Conservation (phyloP, 2,329 filamentous ascomycete species). For the Aspergillaceae sp. region DNA sequence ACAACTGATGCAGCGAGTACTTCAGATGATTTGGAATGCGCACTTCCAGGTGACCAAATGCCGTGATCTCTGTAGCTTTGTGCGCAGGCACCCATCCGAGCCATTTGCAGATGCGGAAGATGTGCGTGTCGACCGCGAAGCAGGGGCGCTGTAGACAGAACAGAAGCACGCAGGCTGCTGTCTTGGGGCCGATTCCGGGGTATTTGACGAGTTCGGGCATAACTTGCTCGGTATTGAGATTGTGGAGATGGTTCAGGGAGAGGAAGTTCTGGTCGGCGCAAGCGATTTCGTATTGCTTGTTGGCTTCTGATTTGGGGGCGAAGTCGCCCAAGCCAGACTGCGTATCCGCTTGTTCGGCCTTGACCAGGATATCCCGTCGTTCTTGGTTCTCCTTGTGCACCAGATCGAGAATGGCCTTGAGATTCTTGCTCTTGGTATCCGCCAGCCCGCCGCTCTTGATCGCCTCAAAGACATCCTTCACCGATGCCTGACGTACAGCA, state of each 20-base stretch:
- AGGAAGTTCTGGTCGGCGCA: constrained; percentile 52
- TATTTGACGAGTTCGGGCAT: constrained; percentile 51
- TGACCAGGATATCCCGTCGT: constrained; percentile 44
- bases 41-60: constrained; percentile 53
- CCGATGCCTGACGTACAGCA: constrained; percentile 52
- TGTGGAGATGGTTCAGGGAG: constrained; percentile 55
- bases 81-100: constrained; percentile 50
- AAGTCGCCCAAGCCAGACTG: constrained; percentile 34
- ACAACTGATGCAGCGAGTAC: constrained; percentile 53
- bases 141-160: constrained; percentile 57
- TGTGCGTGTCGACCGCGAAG: constrained; percentile 60
- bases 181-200: constrained; percentile 59
- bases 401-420: constrained; percentile 65
- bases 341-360: constrained; percentile 4
- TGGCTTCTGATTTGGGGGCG: constrained; percentile 32
- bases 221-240: constrained; percentile 47
- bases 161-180: constrained; percentile 55
- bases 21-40: constrained; percentile 54
- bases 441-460: constrained; percentile 65
- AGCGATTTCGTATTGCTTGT: constrained; percentile 51
- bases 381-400: constrained; percentile 60
- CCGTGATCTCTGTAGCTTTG: constrained; percentile 38
- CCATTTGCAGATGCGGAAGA: constrained; percentile 55
- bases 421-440: constrained; percentile 60
- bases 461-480: constrained; percentile 56